phyloP scores from a whole-genome alignment of 2,329 filamentous ascomycete genomes.

The Phaeophleospora eucalypticola region DNA sequence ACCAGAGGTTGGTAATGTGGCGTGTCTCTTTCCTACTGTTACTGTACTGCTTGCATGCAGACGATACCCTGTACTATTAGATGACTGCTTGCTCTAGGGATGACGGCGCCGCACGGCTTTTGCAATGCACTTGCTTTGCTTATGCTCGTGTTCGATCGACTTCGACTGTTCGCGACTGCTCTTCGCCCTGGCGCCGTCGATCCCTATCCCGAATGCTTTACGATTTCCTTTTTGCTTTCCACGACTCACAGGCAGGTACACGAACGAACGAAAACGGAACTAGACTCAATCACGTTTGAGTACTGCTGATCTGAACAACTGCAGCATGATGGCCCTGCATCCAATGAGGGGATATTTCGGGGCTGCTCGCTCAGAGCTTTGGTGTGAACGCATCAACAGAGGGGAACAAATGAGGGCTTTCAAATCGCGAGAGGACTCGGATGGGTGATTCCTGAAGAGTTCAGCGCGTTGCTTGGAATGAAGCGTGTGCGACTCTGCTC shows the following conservation, averaged over 20 bases:
- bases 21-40: slow-evolving; percentile 4
- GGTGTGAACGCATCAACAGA: background rate
- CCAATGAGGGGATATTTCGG: background rate
- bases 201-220: background rate
- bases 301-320: too few species aligned
- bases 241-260: background rate
- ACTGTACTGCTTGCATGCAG: slow-evolving; percentile 4
- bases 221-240: background rate
- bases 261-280: background rate
- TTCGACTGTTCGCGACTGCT: background rate
- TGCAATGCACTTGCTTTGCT: background rate
- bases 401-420: too few species aligned
- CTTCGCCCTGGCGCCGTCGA: background rate
- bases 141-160: background rate
- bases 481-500: background rate
- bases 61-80: slow-evolving; percentile 20
- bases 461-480: background rate
- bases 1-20: slow-evolving; percentile 8
- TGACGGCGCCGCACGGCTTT: slow-evolving; percentile 3
- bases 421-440: too few species aligned
- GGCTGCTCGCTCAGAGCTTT: background rate
- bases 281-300: too few species aligned
- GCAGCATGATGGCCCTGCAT: background rate
- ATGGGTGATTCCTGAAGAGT: too few species aligned
- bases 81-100: slow-evolving; percentile 8